Conservation (phyloP, 257 asterid genomes). For the Voacanga thouarsii region DNA sequence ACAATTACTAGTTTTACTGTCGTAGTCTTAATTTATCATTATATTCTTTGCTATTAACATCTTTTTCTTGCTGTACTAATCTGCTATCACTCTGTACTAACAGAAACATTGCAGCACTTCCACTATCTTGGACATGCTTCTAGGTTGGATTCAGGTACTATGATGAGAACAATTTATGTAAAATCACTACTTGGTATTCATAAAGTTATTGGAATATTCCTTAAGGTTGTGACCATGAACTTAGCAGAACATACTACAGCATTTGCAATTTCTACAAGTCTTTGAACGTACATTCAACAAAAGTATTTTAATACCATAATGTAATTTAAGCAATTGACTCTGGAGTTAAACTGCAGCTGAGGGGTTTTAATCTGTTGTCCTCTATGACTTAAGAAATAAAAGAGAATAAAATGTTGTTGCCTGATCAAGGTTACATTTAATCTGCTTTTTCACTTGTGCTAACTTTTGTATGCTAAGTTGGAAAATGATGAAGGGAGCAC, state of each 20-base stretch:
- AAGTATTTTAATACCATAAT: neutral
- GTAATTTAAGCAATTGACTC: neutral
- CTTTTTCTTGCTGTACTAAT: constrained; percentile 3
- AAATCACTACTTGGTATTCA: constrained; percentile 4
- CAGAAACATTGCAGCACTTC: constrained; percentile 57
- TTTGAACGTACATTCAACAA: neutral
- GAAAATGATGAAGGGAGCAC: neutral
- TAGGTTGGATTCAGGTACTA: constrained; percentile 86
- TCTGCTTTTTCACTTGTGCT: neutral
- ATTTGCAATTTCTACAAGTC: constrained; percentile 1
- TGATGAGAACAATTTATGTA: constrained; percentile 1
- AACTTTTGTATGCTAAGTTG: neutral
- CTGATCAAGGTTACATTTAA: neutral
- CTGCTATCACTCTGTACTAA: neutral
- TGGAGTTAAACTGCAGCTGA: neutral
- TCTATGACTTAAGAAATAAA: neutral
- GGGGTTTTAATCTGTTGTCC: neutral
- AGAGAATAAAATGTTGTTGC: neutral
- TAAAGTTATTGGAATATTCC: neutral
- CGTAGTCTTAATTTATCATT: neutral
- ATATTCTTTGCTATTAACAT: neutral
- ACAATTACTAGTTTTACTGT: neutral
- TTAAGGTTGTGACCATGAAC: neutral
- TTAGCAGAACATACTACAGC: neutral
- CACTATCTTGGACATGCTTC: constrained; percentile 67